phyloP scores from a whole-genome alignment of 2,329 filamentous ascomycete genomes.

The Alternaria alternata region DNA sequence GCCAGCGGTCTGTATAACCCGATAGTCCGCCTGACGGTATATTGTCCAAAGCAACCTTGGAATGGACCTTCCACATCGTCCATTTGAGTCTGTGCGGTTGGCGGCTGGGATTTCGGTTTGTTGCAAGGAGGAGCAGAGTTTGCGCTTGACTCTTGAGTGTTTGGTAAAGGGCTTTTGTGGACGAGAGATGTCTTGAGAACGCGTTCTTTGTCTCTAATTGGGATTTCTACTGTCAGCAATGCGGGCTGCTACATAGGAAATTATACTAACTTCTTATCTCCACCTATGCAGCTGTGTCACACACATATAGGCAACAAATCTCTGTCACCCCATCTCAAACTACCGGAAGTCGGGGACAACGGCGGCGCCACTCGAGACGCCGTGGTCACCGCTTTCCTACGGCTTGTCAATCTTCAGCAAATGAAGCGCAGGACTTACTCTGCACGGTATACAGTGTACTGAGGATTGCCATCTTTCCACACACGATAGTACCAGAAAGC shows the following conservation, averaged over 20 bases:
- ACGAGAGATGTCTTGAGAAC: not conserved
- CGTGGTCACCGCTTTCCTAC: not conserved
- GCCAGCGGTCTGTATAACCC: not conserved
- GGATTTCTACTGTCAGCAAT: no score
- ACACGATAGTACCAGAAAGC: not conserved
- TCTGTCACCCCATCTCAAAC: no score
- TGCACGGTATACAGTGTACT: not conserved
- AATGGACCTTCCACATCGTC: accelerated
- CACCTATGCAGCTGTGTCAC: no score
- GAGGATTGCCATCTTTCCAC: not conserved
- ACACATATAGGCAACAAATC: no score
- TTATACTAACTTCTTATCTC: no score
- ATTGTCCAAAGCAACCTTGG: not conserved
- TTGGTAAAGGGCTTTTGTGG: not conserved
- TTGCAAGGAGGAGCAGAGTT: not conserved
- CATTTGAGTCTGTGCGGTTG: not conserved
- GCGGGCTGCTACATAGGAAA: no score
- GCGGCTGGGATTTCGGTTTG: not conserved
- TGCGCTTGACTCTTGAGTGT: not conserved
- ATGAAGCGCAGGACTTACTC: not conserved
- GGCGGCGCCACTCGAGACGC: no score
- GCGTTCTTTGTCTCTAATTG: not conserved
- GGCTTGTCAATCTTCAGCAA: not conserved
- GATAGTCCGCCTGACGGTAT: not conserved
- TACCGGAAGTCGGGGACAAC: no score